These are phyloP conservation scores for Neobulgaria alba DNA, from an alignment of 2,329 filamentous ascomycete species.

Conservation along the genomic window DNA sequence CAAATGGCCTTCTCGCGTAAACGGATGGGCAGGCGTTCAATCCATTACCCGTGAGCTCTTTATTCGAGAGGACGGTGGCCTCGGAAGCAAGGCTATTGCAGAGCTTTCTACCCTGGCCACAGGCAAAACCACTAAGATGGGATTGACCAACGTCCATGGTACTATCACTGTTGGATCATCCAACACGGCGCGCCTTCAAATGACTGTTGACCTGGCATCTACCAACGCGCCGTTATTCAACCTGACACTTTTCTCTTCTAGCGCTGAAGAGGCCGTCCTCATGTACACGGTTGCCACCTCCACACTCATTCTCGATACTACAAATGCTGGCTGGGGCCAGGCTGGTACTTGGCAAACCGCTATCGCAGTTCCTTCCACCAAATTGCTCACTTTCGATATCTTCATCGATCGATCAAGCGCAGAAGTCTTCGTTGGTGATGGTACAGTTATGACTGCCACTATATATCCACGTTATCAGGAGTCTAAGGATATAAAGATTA, in stretches of 20 bases:
- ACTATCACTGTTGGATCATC: constrained; percentile 16
- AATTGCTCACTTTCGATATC: constrained; percentile 24
- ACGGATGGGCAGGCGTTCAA: constrained; percentile 27
- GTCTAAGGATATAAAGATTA: constrained; percentile 21
- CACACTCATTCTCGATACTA: constrained; percentile 27
- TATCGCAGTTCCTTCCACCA: constrained; percentile 11
- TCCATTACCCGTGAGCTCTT: constrained; percentile 27
- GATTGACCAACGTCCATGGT: constrained; percentile 11
- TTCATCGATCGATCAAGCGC: constrained; percentile 26
- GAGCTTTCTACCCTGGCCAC: constrained; percentile 20
- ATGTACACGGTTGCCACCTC: constrained; percentile 16
- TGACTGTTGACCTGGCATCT: constrained; percentile 18
- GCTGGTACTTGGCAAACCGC: constrained; percentile 23
- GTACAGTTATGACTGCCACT: constrained; percentile 23
- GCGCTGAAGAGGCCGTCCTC: constrained; percentile 20
- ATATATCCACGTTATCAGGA: constrained; percentile 25
- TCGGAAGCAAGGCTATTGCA: constrained; percentile 22
- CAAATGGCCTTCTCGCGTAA: constrained; percentile 25
- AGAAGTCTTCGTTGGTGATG: constrained; percentile 27
- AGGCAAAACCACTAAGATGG: constrained; percentile 12
- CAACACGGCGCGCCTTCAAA: constrained; percentile 22
- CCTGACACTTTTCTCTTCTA: constrained; percentile 20
- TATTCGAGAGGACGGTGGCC: constrained; percentile 22
- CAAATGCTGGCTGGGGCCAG: constrained; percentile 26
- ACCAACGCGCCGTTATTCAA: constrained; percentile 24